Conservation (phyloP, 2,329 filamentous ascomycete species). For the Colletotrichum theobromicola region DNA sequence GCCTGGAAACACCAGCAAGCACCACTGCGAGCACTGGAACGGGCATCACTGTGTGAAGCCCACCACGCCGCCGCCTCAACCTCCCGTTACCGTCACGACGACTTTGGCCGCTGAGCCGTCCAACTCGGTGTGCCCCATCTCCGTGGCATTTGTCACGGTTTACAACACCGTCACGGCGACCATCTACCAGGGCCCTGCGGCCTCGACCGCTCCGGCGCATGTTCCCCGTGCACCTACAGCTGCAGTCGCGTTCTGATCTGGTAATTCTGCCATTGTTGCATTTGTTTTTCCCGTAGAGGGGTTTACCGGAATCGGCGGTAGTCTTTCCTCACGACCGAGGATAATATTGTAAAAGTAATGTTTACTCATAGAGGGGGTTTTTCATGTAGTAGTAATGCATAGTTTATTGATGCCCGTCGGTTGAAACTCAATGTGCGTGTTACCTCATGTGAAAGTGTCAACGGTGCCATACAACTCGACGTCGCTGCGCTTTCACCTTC, state of each 20-base stretch:
- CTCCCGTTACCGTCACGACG: background rate
- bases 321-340: background rate
- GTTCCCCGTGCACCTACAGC: constrained; percentile 3
- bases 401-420: background rate
- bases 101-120: constrained; percentile 9
- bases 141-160: constrained; percentile 36
- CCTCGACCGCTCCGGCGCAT: background rate
- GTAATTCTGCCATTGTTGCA: background rate
- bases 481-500: background rate
- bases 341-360: constrained; percentile 14
- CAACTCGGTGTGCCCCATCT: constrained; percentile 28
- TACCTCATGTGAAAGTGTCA: background rate
- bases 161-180: constrained; percentile 43
- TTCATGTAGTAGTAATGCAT: background rate
- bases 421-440: background rate
- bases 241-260: background rate
- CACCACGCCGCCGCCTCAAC: background rate
- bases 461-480: too few species aligned
- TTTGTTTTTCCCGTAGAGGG: background rate
- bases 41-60: constrained; percentile 14
- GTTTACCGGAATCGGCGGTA: background rate
- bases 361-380: background rate
- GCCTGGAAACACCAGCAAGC: background rate
- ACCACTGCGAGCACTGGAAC: constrained; percentile 27
- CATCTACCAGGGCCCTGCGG: constrained; percentile 15